Conservation (phyloP, 2,329 filamentous ascomycete species). For the Penicillium vulpinum region DNA sequence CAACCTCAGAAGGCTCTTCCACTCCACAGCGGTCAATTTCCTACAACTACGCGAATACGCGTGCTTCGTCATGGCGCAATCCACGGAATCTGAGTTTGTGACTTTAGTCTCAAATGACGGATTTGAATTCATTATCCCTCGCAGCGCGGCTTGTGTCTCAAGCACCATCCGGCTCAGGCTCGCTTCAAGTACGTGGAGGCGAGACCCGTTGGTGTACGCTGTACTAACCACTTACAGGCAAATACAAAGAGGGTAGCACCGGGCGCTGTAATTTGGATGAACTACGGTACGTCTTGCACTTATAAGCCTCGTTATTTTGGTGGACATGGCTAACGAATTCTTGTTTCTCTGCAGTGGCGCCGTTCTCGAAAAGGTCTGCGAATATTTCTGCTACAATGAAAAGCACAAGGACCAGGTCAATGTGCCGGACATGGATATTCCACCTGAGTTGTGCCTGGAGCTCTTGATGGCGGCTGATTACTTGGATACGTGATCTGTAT, state of each 20-base stretch:
- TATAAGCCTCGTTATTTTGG: neutral
- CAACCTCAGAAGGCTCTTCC: slow-evolving; percentile 7
- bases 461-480: slow-evolving; percentile 68
- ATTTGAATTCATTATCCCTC: slow-evolving; percentile 64
- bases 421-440: slow-evolving; percentile 67
- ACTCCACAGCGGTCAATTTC: slow-evolving; percentile 5
- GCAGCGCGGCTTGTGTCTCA: slow-evolving; percentile 61
- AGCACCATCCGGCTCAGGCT: slow-evolving; percentile 65
- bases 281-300: slow-evolving; percentile 52
- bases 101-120: slow-evolving; percentile 65
- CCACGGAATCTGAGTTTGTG: slow-evolving; percentile 54
- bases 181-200: slow-evolving; percentile 54
- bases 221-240: slow-evolving; percentile 45
- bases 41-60: slow-evolving; percentile 15
- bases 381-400: slow-evolving; percentile 69
- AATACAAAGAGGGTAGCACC: slow-evolving; percentile 60
- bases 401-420: slow-evolving; percentile 61
- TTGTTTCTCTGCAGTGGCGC: slow-evolving; percentile 49
- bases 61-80: slow-evolving; percentile 13
- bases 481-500: slow-evolving; percentile 48
- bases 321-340: slow-evolving; percentile 3
- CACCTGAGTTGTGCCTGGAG: slow-evolving; percentile 64
- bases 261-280: slow-evolving; percentile 61
- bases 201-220: neutral
- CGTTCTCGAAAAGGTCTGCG: slow-evolving; percentile 67